phyloP scores from a whole-genome alignment of 345 rosid genomes.

The Theobroma cacao region DNA sequence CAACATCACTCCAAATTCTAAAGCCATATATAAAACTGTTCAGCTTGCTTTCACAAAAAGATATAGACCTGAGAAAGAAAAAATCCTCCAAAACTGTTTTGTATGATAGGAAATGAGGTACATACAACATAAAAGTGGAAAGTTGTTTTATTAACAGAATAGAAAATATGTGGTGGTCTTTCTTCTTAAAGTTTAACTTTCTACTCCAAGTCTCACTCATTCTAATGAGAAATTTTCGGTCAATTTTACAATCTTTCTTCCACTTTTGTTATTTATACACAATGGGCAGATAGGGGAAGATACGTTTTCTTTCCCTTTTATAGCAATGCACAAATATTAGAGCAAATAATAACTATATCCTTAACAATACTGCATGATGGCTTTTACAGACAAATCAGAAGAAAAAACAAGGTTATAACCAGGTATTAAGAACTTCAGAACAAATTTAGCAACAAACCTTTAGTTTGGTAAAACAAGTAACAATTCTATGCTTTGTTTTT shows the following conservation, averaged over 20 bases:
- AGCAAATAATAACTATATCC: not conserved
- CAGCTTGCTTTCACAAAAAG: not conserved
- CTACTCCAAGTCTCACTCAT: not conserved
- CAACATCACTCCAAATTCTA: not conserved
- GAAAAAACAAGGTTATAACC: constrained; percentile 9
- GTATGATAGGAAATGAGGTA: not conserved
- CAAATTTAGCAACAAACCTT: constrained; percentile 48
- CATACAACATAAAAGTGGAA: not conserved
- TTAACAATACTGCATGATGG: not conserved
- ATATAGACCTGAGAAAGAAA: not conserved
- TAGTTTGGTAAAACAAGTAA: constrained; percentile 55
- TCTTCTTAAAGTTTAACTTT: not conserved
- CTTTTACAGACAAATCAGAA: not conserved
- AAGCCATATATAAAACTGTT: not conserved
- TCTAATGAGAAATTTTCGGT: not conserved
- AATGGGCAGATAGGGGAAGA: not conserved
- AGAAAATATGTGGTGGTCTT: not conserved
- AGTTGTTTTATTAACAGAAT: not conserved
- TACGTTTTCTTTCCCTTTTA: not conserved
- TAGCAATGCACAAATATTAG: not conserved
- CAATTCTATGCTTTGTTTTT: constrained; percentile 58
- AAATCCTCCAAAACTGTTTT: not conserved
- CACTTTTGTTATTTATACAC: not conserved
- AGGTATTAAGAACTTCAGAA: constrained; percentile 12
- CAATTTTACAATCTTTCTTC: not conserved